These are phyloP conservation scores for Torrubiellomyces zombiae DNA, from an alignment of 2,329 filamentous ascomycete species.

Conservation along the genomic window DNA sequence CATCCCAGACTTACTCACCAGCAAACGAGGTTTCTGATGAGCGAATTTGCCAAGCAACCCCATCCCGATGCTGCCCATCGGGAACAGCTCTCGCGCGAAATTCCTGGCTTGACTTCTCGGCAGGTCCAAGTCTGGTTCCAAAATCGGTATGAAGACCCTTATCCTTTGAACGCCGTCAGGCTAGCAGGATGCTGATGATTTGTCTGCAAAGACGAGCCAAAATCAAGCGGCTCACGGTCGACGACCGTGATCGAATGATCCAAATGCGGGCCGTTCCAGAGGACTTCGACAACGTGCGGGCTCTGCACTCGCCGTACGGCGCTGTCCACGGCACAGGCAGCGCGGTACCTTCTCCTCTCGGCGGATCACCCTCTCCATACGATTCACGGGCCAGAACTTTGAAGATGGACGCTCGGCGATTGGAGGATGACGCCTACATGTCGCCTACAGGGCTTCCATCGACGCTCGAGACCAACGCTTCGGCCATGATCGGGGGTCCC, in stretches of 20 bases:
- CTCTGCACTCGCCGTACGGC: constrained; percentile 50
- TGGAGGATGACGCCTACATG: constrained; percentile 47
- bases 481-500: constrained; percentile 34
- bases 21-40: constrained; percentile 95
- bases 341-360: constrained; percentile 23
- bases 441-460: constrained; percentile 52
- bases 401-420: constrained; percentile 50
- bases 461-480: constrained; percentile 51
- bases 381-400: constrained; percentile 50
- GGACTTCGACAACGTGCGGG: constrained; percentile 54
- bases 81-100: constrained; percentile 73
- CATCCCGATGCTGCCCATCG: constrained; percentile 86
- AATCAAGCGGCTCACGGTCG: constrained; percentile 53
- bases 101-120: constrained; percentile 76
- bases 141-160: constrained; percentile 51
- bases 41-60: constrained; percentile 86
- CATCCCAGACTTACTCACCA: constrained; percentile 67
- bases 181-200: no score
- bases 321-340: constrained; percentile 36
- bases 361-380: constrained; percentile 32
- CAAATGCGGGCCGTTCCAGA: constrained; percentile 57
- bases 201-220: constrained; percentile 52
- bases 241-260: constrained; percentile 54
- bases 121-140: constrained; percentile 99
- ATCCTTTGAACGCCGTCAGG: no score